phyloP scores from a whole-genome alignment of 2,329 filamentous ascomycete genomes.

The Phyllosticta capitalensis region DNA sequence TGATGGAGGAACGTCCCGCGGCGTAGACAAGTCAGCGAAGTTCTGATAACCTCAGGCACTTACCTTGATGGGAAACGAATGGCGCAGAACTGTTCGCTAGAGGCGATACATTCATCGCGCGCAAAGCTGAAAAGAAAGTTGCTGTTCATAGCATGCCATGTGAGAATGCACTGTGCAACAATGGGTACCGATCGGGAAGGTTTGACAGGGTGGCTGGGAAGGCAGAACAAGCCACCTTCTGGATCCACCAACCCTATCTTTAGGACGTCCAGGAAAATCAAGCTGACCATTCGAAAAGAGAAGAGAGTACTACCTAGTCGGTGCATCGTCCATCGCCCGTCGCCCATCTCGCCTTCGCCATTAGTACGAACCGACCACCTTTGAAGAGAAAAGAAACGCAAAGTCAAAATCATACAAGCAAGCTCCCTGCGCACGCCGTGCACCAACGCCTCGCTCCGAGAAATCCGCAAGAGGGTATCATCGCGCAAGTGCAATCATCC shows the following conservation, averaged over 20 bases:
- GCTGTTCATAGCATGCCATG: neutral
- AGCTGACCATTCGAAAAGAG: neutral
- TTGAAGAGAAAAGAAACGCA: neutral
- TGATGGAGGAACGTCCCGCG: too few relatives aligned
- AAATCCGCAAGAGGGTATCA: neutral
- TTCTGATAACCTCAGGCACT: too few relatives aligned
- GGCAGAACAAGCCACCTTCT: neutral
- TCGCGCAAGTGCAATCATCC: neutral
- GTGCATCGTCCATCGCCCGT: neutral
- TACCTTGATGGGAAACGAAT: too few relatives aligned
- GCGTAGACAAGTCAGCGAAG: too few relatives aligned
- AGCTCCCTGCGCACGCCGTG: neutral
- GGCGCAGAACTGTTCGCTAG: too few relatives aligned
- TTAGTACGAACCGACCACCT: neutral
- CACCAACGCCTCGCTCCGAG: neutral
- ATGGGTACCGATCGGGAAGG: neutral
- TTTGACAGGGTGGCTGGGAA: neutral
- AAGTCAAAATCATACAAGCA: neutral
- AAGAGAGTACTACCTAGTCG: neutral
- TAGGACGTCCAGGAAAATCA: neutral
- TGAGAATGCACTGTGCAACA: neutral
- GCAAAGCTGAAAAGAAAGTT: neutral
- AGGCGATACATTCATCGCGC: too few relatives aligned
- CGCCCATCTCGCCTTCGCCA: too few relatives aligned
- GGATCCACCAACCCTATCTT: neutral